Conservation (phyloP, 169 alveolate genomes). For the Eimeria acervulina region DNA sequence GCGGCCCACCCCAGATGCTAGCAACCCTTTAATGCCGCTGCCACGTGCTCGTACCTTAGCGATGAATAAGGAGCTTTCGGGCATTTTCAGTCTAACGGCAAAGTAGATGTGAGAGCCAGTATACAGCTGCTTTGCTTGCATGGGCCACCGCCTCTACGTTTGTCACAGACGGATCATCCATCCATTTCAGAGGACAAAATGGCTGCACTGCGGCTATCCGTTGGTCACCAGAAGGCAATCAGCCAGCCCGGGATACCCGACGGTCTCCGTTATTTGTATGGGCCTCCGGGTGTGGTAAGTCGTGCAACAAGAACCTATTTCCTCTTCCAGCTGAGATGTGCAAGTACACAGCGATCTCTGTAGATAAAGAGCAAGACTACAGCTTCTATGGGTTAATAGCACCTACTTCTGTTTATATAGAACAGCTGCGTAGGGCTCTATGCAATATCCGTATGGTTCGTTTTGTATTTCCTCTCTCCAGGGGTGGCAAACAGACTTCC, state of each 20-base stretch:
- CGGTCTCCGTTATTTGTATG: conserved; percentile 66
- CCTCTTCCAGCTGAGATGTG: neutral
- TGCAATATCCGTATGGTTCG: neutral
- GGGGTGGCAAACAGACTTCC: conserved; percentile 68
- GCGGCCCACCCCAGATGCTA: neutral
- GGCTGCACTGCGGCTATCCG: conserved; percentile 46
- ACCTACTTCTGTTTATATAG: too few species aligned
- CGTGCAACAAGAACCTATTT: neutral
- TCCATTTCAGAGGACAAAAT: conserved; percentile 30
- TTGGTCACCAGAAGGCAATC: conserved; percentile 22
- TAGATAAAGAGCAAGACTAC: neutral
- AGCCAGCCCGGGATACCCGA: conserved; percentile 77
- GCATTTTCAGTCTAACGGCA: neutral
- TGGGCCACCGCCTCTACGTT: too few species aligned
- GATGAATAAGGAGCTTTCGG: neutral
- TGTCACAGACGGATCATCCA: conserved; percentile 71
- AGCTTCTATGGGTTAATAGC: neutral
- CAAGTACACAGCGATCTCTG: neutral
- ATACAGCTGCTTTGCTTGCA: neutral
- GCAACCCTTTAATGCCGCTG: neutral
- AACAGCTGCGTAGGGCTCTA: neutral
- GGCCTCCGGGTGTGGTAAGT: conserved; percentile 66
- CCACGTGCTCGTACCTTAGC: neutral
- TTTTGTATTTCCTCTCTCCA: neutral
- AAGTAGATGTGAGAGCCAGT: too few species aligned